Evolutionary conservation across 2,329 filamentous ascomycete species (phyloP).

Genomic region (Colletotrichum shisoi): DNA sequence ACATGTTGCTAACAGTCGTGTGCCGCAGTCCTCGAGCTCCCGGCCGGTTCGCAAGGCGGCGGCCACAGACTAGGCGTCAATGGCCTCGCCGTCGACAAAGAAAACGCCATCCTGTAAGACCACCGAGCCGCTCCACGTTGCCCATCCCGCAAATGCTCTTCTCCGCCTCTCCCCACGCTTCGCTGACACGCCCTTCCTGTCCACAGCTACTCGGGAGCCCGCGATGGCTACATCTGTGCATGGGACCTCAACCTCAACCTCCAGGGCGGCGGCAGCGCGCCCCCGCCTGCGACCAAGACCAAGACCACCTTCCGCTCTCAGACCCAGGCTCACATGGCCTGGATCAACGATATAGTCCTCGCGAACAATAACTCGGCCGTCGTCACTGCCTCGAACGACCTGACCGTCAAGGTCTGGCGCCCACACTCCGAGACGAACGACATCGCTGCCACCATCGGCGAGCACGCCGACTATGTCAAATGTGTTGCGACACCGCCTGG

Average conservation of each 20-base stretch:
- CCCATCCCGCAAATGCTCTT: constrained; percentile 34
- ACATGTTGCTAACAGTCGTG: constrained; percentile 15
- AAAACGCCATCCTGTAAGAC: constrained; percentile 84
- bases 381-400: constrained; percentile 91
- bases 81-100: constrained; percentile 84
- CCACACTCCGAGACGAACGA: constrained; percentile 66
- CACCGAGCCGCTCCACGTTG: constrained; percentile 2
- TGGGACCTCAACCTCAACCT: constrained; percentile 87
- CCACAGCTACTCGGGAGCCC: constrained; percentile 87
- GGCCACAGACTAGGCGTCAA: constrained; percentile 95
- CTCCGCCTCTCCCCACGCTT: background rate
- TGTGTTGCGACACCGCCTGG: constrained; percentile 78
- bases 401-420: constrained; percentile 91
- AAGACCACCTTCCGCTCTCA: constrained; percentile 65
- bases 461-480: constrained; percentile 96
- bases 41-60: constrained; percentile 65
- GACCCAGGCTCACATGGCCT: constrained; percentile 84
- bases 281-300: constrained; percentile 48
- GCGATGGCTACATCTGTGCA: constrained; percentile 93
- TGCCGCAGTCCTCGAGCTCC: constrained; percentile 65
- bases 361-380: constrained; percentile 79
- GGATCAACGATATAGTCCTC: constrained; percentile 92
- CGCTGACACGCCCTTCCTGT: constrained; percentile 11
- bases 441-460: constrained; percentile 81
- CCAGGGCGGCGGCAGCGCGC: constrained; percentile 45